Percentiles rank a stretch among this genome's conserved stretches.
Conservation (phyloP, 2,329 filamentous ascomycete genomes). For the Hyphodiscus sp. region DNA sequence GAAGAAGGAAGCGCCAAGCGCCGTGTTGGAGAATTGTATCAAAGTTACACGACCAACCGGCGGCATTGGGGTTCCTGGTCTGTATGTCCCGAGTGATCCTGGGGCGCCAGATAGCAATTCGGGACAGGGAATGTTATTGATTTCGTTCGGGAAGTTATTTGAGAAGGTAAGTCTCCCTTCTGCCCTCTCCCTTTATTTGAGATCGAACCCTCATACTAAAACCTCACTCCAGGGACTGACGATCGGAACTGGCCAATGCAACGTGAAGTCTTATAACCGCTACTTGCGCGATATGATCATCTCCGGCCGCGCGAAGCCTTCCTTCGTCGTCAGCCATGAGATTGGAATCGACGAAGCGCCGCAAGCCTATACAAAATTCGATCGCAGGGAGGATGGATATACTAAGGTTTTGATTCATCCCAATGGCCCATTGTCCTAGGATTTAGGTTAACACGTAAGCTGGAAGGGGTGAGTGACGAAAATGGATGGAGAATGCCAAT, state of each 20-base stretch:
- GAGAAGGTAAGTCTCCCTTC: constrained; percentile 46
- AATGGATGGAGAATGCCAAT: neutral
- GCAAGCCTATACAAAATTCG: constrained; percentile 58
- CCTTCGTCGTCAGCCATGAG: constrained; percentile 60
- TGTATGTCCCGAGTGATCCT: constrained; percentile 43
- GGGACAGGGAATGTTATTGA: constrained; percentile 56
- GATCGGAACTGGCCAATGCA: constrained; percentile 58
- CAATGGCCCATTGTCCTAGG: constrained; percentile 38
- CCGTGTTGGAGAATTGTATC: constrained; percentile 31
- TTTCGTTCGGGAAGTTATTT: constrained; percentile 62
- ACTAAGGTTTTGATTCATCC: constrained; percentile 64
- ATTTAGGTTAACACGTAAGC: neutral
- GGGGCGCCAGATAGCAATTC: constrained; percentile 55
- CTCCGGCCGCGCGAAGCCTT: constrained; percentile 56
- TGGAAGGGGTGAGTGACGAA: neutral
- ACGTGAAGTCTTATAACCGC: constrained; percentile 62
- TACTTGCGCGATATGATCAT: constrained; percentile 62
- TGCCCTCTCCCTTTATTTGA: neutral
- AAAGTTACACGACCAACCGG: constrained; percentile 24
- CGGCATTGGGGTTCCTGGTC: constrained; percentile 27
- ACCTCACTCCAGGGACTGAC: constrained; percentile 42
- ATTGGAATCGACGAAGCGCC: constrained; percentile 56
- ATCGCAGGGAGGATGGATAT: constrained; percentile 58
- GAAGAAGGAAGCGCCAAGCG: constrained; percentile 53
- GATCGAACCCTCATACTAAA: neutral